phyloP scores from a whole-genome alignment of 2,329 filamentous ascomycete genomes.

The Aspergillus sp. region DNA sequence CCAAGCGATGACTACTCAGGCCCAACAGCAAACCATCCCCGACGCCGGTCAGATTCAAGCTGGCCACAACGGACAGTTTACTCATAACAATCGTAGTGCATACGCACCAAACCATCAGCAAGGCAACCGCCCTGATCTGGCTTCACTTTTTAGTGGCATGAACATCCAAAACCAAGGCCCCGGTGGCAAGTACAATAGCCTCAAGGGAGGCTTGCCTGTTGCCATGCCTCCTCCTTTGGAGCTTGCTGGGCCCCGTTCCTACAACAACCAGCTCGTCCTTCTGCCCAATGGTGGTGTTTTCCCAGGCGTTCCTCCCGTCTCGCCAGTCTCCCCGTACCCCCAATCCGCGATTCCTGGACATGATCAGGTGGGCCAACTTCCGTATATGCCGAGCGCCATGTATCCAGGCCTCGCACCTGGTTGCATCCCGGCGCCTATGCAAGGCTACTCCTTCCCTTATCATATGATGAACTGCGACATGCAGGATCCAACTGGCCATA shows the following conservation, averaged over 20 bases:
- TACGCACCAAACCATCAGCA: slow-evolving; percentile 25
- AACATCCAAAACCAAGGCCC: slow-evolving; percentile 30
- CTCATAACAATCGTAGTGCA: slow-evolving; percentile 28
- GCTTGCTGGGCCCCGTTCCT: slow-evolving; percentile 28
- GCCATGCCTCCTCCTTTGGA: slow-evolving; percentile 26
- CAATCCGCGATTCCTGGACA: slow-evolving; percentile 29
- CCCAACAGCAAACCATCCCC: slow-evolving; percentile 24
- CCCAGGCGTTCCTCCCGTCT: slow-evolving; percentile 25
- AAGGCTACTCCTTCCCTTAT: slow-evolving; percentile 40
- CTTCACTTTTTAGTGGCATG: slow-evolving; percentile 27
- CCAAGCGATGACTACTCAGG: slow-evolving; percentile 21
- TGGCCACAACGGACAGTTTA: slow-evolving; percentile 24
- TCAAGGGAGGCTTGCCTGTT: slow-evolving; percentile 28
- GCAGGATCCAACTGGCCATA: slow-evolving; percentile 36
- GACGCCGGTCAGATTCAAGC: slow-evolving; percentile 25
- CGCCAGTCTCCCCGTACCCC: slow-evolving; percentile 27
- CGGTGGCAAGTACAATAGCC: slow-evolving; percentile 25
- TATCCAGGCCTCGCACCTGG: slow-evolving; percentile 37
- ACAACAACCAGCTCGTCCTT: slow-evolving; percentile 30
- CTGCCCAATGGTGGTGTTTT: slow-evolving; percentile 36
- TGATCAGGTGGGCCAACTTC: slow-evolving; percentile 34
- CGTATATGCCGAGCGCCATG: slow-evolving; percentile 38
- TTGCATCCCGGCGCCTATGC: slow-evolving; percentile 29
- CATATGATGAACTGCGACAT: slow-evolving; percentile 32
- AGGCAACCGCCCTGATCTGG: slow-evolving; percentile 18